Conservation (phyloP, 176 grass and related monocot genomes). For the Lolium multiflorum region DNA sequence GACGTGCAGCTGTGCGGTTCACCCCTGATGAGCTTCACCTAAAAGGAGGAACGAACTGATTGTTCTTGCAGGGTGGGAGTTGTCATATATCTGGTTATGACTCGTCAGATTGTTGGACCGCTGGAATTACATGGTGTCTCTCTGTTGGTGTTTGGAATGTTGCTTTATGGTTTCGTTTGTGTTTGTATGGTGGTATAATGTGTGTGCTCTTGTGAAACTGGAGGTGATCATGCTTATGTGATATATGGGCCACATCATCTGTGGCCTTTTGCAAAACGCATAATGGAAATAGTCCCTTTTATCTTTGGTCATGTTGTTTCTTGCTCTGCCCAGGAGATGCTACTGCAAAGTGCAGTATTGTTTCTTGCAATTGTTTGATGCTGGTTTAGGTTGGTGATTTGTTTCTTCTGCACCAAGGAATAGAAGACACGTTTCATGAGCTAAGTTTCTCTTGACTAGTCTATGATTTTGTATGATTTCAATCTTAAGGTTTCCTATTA, state of each 20-base stretch:
- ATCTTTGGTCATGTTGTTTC: neutral
- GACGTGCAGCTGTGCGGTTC: constrained; percentile 79
- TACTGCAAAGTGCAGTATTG: neutral
- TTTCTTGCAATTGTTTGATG: neutral
- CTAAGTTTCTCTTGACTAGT: neutral
- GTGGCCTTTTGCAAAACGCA: constrained; percentile 23
- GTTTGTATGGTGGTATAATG: constrained; percentile 31
- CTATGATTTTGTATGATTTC: too few species aligned
- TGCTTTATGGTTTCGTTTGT: constrained; percentile 7
- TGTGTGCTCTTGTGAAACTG: neutral
- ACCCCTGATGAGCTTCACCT: constrained; percentile 69
- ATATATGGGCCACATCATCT: constrained; percentile 30
- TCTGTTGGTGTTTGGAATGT: neutral
- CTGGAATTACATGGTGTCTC: neutral
- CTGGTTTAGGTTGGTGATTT: neutral
- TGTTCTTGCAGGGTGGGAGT: neutral
- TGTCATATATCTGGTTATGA: constrained; percentile 42
- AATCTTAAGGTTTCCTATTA: too few species aligned
- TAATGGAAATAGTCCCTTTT: constrained; percentile 11
- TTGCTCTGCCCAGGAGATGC: neutral
- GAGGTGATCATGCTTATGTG: neutral
- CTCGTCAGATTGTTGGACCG: neutral
- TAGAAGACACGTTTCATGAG: neutral
- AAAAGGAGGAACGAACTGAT: constrained; percentile 6
- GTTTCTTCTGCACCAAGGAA: neutral